A percentile compares a stretch with the other conserved stretches of the same genome.
These are phyloP conservation scores for Dothistroma septosporum DNA, from an alignment of 2,329 filamentous ascomycete species.

Conservation along the genomic window DNA sequence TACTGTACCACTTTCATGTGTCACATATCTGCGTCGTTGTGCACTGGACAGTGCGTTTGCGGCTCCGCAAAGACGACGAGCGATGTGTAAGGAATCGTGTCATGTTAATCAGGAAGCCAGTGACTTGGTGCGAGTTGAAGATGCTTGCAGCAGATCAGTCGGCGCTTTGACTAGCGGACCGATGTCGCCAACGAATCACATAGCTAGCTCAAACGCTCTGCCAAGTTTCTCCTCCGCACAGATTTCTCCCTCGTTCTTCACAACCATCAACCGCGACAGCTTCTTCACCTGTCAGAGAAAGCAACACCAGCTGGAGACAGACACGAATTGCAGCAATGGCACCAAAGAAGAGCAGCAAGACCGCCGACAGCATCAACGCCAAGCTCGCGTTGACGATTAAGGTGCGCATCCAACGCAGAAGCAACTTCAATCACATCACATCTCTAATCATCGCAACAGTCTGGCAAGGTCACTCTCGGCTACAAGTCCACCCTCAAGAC, in stretches of 20 bases:
- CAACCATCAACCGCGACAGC: neutral
- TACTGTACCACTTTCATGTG: too few species aligned
- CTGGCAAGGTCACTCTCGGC: conserved; percentile 70
- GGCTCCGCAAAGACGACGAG: too few species aligned
- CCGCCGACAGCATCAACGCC: conserved; percentile 73
- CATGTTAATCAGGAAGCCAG: neutral
- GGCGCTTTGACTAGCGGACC: neutral
- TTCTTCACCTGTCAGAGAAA: conserved; percentile 16
- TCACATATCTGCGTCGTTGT: too few species aligned
- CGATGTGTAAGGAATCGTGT: neutral
- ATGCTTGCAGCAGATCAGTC: neutral
- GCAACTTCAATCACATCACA: conserved; percentile 2
- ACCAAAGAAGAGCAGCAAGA: conserved; percentile 81
- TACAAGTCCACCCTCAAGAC: conserved; percentile 88
- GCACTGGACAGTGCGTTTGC: too few species aligned
- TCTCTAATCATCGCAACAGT: conserved; percentile 33
- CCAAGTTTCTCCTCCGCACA: neutral
- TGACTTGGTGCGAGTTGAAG: neutral
- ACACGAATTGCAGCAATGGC: conserved; percentile 49
- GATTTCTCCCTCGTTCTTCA: neutral
- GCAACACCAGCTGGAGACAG: conserved; percentile 6
- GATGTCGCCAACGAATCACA: neutral
- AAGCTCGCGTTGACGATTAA: conserved; percentile 53
- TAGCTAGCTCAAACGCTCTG: neutral
- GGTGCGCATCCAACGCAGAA: conserved; percentile 21